Evolutionary conservation across 345 rosid species (phyloP).

Genomic region (Salix viminalis): DNA sequence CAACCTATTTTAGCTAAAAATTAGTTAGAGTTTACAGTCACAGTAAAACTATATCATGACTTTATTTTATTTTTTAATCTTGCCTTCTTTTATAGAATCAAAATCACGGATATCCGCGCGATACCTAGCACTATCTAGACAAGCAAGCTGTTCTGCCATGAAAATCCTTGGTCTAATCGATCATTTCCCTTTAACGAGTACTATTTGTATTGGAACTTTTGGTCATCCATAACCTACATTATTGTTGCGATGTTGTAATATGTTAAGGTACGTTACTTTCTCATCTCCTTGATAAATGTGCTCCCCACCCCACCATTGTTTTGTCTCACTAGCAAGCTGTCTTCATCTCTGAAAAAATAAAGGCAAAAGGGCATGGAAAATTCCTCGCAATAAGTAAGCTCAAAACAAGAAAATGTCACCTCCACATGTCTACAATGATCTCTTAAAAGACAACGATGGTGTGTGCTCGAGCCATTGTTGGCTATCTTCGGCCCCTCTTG

Average conservation of each 20-base stretch:
- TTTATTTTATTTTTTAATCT: too few relatives aligned
- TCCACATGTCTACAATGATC: conserved; percentile 12
- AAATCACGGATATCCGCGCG: too few relatives aligned
- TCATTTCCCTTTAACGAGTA: neutral
- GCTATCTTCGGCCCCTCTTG: conserved; percentile 14
- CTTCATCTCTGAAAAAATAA: neutral
- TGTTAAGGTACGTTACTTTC: too few relatives aligned
- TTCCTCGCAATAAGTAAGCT: neutral
- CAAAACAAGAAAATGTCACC: conserved; percentile 6
- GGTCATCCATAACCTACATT: conserved; percentile 9
- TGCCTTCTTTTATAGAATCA: too few relatives aligned
- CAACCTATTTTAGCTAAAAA: too few relatives aligned
- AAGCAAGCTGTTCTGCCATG: neutral
- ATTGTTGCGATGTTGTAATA: neutral
- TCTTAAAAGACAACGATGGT: conserved; percentile 1
- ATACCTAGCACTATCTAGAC: neutral
- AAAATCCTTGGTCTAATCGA: neutral
- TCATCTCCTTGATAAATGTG: too few relatives aligned
- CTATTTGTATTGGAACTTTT: conserved; percentile 24
- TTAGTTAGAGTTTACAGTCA: too few relatives aligned
- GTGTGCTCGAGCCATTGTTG: conserved; percentile 16
- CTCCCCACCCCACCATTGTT: too few relatives aligned
- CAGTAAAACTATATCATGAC: too few relatives aligned
- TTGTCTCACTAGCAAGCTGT: conserved; percentile 2
- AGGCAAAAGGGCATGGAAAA: neutral